phyloP scores from a whole-genome alignment of 345 rosid species.

The Cochlearia excelsa region DNA sequence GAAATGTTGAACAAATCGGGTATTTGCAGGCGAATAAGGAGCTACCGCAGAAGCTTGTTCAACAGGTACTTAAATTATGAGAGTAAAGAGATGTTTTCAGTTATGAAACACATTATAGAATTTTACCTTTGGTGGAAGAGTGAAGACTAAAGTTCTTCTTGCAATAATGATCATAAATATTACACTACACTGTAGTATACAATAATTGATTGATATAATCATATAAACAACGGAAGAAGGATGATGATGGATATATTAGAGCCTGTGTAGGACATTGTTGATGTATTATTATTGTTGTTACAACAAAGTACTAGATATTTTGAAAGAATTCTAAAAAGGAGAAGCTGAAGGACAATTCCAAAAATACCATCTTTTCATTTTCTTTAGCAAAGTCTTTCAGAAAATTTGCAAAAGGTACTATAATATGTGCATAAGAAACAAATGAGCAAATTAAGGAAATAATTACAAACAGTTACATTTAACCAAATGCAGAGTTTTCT shows the following conservation, averaged over 20 bases:
- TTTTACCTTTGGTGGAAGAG: slow-evolving; percentile 20
- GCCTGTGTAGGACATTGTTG: neutral
- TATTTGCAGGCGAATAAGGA: slow-evolving; percentile 63
- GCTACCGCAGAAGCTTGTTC: slow-evolving; percentile 62
- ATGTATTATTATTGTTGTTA: neutral
- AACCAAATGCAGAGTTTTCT: no score
- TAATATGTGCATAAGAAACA: no score
- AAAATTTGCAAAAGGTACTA: no score
- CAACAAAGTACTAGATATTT: no score
- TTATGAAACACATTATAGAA: slow-evolving; percentile 6
- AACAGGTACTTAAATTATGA: slow-evolving; percentile 41
- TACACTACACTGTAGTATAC: slow-evolving; percentile 3
- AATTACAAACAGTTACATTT: no score
- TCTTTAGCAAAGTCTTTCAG: no score
- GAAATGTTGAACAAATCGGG: neutral
- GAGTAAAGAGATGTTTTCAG: neutral
- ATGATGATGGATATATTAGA: neutral
- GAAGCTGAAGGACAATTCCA: no score
- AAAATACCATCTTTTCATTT: no score
- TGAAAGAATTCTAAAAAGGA: no score
- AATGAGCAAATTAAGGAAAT: no score
- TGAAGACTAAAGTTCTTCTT: slow-evolving; percentile 9
- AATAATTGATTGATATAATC: neutral
- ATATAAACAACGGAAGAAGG: slow-evolving; percentile 23
- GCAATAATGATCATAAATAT: slow-evolving; percentile 21